Evolutionary conservation across 1,284 basidiomycete species (phyloP).

Genomic region (Rhodofomes roseus): DNA sequence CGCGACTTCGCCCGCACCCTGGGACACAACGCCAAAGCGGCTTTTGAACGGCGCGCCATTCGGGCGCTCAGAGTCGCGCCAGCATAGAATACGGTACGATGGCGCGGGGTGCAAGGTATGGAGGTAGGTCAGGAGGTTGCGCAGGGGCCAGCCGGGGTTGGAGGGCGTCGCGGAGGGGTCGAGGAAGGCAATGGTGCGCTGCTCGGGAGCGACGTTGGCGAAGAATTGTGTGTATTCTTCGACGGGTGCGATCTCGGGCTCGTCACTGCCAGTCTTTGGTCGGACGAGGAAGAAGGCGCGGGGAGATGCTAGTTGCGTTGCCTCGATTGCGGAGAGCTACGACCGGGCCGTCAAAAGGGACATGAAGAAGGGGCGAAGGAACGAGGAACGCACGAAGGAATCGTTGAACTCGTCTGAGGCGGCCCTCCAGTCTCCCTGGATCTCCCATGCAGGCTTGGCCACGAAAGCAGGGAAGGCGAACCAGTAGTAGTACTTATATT

Average conservation of each 20-base stretch:
- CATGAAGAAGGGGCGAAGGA: not conserved
- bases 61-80: conserved; percentile 57
- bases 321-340: conserved; percentile 49
- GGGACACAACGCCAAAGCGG: conserved; percentile 49
- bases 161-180: conserved; percentile 81
- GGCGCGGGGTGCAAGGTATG: conserved; percentile 48
- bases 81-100: conserved; percentile 67
- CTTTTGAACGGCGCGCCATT: conserved; percentile 53
- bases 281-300: conserved; percentile 62
- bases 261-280: conserved; percentile 24
- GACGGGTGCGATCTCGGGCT: conserved; percentile 45
- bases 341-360: not conserved
- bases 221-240: conserved; percentile 58
- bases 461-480: conserved; percentile 94
- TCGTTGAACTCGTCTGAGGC: conserved; percentile 37
- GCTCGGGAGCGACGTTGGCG: conserved; percentile 32
- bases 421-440: conserved; percentile 51
- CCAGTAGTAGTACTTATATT: conserved; percentile 98
- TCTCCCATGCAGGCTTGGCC: conserved; percentile 85
- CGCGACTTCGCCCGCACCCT: conserved; percentile 21
- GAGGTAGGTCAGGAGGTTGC: conserved; percentile 88
- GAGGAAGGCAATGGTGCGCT: conserved; percentile 74
- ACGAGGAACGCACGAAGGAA: conserved; percentile 32
- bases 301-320: conserved; percentile 38
- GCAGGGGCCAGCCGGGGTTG: conserved; percentile 92